A percentile compares a stretch with the other conserved stretches of the same genome.
Evolutionary conservation across 2,329 filamentous ascomycete genomes (phyloP).

Genomic region (Lachnellula arida): DNA sequence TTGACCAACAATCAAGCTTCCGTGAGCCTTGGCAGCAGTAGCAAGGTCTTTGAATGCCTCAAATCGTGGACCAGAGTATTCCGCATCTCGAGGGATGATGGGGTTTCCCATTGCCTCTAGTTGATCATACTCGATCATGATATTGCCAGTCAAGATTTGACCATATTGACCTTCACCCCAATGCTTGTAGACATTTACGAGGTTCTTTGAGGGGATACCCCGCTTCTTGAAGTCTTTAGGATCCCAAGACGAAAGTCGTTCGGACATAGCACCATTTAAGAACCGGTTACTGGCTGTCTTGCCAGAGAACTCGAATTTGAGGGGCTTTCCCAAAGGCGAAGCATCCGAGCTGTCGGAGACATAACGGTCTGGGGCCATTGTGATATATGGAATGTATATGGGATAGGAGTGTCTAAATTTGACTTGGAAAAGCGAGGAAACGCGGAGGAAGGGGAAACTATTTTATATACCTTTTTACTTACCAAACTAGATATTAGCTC

Average conservation of each 20-base stretch:
- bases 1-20: slow-evolving; percentile 54
- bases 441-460: neutral
- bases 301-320: slow-evolving; percentile 47
- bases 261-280: slow-evolving; percentile 64
- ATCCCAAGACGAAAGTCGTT: slow-evolving; percentile 58
- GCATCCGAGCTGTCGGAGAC: slow-evolving; percentile 23
- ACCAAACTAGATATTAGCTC: no score
- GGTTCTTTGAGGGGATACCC: slow-evolving; percentile 47
- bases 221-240: slow-evolving; percentile 46
- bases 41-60: slow-evolving; percentile 55
- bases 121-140: slow-evolving; percentile 58
- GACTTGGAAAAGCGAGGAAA: neutral
- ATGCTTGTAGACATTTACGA: slow-evolving; percentile 53
- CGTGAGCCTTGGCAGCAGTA: slow-evolving; percentile 49
- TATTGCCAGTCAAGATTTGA: slow-evolving; percentile 57
- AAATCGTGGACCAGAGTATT: slow-evolving; percentile 53
- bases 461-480: neutral
- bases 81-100: slow-evolving; percentile 51
- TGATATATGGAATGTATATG: neutral
- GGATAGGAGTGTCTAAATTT: neutral
- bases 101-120: slow-evolving; percentile 52
- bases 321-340: slow-evolving; percentile 40
- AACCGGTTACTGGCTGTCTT: slow-evolving; percentile 59
- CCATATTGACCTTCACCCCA: slow-evolving; percentile 58
- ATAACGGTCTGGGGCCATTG: slow-evolving; percentile 22